phyloP scores from a whole-genome alignment of 225 moss, liverwort and hornwort species.

The Pleurozium schreberi region DNA sequence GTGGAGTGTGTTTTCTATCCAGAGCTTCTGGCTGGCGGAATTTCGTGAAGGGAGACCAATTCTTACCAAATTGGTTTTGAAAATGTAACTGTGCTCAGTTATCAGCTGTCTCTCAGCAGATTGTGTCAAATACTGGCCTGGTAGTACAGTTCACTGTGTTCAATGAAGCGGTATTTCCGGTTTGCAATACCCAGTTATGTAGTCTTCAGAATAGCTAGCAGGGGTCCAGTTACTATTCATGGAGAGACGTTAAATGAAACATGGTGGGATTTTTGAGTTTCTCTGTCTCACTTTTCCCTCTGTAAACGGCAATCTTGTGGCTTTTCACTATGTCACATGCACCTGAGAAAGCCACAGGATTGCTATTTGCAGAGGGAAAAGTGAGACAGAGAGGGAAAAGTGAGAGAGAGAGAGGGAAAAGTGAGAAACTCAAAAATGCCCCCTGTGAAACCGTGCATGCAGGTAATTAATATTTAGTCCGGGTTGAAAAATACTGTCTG shows the following conservation, averaged over 20 bases:
- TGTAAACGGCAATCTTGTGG: too few species aligned
- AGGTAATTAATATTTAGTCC: not conserved
- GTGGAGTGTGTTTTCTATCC: not conserved
- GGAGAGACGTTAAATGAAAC: not conserved
- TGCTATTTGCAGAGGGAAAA: too few species aligned
- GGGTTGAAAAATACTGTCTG: not conserved
- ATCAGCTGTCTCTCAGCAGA: not conserved
- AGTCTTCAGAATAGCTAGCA: not conserved
- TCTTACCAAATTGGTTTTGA: not conserved
- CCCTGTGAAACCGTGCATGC: not conserved
- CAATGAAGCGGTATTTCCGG: not conserved
- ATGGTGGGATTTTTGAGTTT: too few species aligned
- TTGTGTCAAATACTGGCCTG: not conserved
- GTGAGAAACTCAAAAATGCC: too few species aligned
- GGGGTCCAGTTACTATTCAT: not conserved
- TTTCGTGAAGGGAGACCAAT: conserved; percentile 15
- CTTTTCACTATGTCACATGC: too few species aligned
- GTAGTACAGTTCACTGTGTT: not conserved
- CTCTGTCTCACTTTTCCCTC: too few species aligned
- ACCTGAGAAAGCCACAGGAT: too few species aligned
- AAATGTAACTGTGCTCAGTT: not conserved
- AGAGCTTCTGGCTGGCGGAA: not conserved
- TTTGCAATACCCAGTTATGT: not conserved
- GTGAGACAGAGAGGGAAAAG: too few species aligned
- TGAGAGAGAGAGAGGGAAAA: too few species aligned